A percentile compares a stretch with the other conserved stretches of the same genome.
Evolutionary conservation across 257 asterid genomes (phyloP).

Genomic region (Haberlea rhodopensis): DNA sequence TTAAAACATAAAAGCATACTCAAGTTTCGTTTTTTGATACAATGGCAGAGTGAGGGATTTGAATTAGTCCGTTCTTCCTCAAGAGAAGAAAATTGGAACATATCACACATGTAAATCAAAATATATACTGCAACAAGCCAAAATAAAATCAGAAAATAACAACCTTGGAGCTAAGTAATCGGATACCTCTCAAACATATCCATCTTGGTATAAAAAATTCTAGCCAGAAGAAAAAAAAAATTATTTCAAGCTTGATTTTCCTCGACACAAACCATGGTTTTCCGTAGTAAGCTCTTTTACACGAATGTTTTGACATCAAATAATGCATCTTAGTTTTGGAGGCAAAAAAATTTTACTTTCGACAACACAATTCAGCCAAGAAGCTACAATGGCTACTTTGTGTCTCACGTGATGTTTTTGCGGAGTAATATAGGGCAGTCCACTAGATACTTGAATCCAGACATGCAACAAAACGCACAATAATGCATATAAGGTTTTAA

Average conservation of each 20-base stretch:
- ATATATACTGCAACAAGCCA: neutral
- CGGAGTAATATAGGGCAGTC: neutral
- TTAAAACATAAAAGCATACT: no score
- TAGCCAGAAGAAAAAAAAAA: neutral
- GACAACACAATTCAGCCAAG: neutral
- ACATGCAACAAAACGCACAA: neutral
- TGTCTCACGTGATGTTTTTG: neutral
- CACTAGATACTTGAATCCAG: no score
- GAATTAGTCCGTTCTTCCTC: neutral
- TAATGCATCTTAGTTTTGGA: neutral
- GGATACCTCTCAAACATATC: no score
- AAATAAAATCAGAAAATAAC: neutral
- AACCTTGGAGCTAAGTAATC: neutral
- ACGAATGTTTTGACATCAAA: neutral
- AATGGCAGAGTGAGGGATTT: neutral
- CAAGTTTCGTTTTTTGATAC: no score
- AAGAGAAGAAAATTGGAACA: neutral
- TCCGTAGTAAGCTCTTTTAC: neutral
- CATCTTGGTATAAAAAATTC: neutral
- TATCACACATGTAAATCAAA: neutral
- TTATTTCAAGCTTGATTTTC: neutral
- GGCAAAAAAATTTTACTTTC: no score
- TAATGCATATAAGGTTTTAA: no score
- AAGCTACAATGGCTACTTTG: neutral
- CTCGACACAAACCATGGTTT: neutral